phyloP scores from a whole-genome alignment of 2,329 filamentous ascomycete species.

The Zymoseptoria brevis region DNA sequence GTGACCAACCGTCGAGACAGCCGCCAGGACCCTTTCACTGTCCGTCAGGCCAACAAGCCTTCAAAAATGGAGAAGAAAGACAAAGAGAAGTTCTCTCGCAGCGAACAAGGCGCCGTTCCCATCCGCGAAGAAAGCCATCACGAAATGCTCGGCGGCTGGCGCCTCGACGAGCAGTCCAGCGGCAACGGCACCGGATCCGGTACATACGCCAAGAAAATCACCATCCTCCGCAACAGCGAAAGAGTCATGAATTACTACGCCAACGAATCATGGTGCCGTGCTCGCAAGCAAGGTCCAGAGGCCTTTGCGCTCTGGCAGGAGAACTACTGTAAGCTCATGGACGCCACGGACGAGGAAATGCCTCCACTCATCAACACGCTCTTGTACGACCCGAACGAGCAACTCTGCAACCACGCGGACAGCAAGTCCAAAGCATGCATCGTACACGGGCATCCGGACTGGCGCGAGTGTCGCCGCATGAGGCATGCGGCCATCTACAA shows the following conservation, averaged over 20 bases:
- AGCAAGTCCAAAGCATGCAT: constrained; percentile 10
- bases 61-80: constrained; percentile 13
- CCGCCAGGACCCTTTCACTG: neutral
- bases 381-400: neutral
- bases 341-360: neutral
- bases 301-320: constrained; percentile 2
- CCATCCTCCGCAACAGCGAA: constrained; percentile 5
- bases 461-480: constrained; percentile 9
- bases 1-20: neutral
- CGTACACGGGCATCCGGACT: constrained; percentile 9
- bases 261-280: constrained; percentile 2
- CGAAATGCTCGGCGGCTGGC: constrained; percentile 7
- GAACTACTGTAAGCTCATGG: constrained; percentile 1
- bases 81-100: constrained; percentile 14
- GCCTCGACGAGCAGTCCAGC: constrained; percentile 11
- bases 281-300: constrained; percentile 3
- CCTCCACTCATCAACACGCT: constrained; percentile 5
- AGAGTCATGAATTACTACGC: neutral
- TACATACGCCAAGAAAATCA: constrained; percentile 11
- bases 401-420: constrained; percentile 2
- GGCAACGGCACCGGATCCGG: constrained; percentile 19
- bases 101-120: constrained; percentile 8
- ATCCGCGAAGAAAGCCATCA: constrained; percentile 9
- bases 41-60: neutral
- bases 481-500: neutral